Evolutionary conservation across 768 basidiomycete species (phyloP), one percentile per base, ranked within the genome.

Genomic region (Agaricus blazei): DNA sequence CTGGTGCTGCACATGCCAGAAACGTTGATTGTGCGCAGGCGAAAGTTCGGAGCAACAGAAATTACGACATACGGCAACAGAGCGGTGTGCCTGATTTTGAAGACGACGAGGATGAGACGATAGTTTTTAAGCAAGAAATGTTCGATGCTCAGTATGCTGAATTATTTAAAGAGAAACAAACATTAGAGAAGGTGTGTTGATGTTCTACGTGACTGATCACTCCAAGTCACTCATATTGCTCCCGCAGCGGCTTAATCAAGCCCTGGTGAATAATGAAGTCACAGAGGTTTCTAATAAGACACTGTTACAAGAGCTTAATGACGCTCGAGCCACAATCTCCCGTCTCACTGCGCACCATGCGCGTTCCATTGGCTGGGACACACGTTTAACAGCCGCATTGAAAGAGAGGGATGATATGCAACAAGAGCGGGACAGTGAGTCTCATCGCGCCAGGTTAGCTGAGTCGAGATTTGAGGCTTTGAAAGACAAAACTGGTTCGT

Each of bases 381-480:
- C 80, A 8, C 81, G 82, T 9, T 67, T 94, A 29, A 77, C 79
- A 11, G 68, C 75, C 11, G 80, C 82, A n/a, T 72, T 84, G 51
- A 85, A 85, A 64, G 88, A 93, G 67, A 81, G 81, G 61, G 90
- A 93, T 40, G 93, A 95, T 65, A 78, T 89, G 69, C 85, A 82
- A 58, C 90, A 93, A 68, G 93, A 95, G 65, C 75, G 87, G 26
- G 86, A 90, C 53, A 76, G 77, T 50, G 88, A 91, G 60, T 70
- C 78, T 9, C 82, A 87, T 56, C 74, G 85, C 42, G 85, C 88
- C 2, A 75, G 81, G 41, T 64, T 82, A 34, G 87, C 90, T 8
- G 93, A 94, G 61, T 72, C 76, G 6, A 80, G 85, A 34, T 75
- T 85, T 56, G 73, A 75, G 27, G 78, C 83, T 9, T 71, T 90